Conservation (phyloP, 257 asterid species). For the Coffea canephora region DNA sequence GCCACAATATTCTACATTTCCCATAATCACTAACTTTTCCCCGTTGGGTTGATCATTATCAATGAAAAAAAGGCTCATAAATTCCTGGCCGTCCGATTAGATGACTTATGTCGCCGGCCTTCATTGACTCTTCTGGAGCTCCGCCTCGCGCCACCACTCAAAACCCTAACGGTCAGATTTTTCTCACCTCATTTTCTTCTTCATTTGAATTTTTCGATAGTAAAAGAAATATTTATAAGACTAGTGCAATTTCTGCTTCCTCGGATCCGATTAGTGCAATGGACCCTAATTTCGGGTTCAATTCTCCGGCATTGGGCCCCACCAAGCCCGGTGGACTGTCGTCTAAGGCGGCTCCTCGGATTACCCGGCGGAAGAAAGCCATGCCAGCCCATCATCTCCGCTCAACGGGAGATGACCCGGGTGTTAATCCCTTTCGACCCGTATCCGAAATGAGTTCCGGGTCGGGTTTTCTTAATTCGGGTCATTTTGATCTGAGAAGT, state of each 20-base stretch:
- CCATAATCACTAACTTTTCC: neutral
- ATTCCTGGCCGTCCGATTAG: conserved; percentile 34
- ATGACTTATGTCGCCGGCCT: conserved; percentile 62
- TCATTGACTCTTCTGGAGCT: conserved; percentile 38
- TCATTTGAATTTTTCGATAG: conserved; percentile 20
- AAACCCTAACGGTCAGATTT: conserved; percentile 42
- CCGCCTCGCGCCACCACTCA: conserved; percentile 24
- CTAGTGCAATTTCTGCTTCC: neutral
- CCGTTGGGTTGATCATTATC: conserved; percentile 16
- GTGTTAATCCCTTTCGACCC: conserved; percentile 39
- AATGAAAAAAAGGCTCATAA: neutral
- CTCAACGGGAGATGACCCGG: conserved; percentile 13
- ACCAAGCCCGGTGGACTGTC: conserved; percentile 41
- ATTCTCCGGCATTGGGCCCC: conserved; percentile 51
- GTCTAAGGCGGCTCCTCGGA: conserved; percentile 53
- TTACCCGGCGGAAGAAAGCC: conserved; percentile 63
- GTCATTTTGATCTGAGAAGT: conserved; percentile 23
- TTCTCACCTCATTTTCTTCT: conserved; percentile 16
- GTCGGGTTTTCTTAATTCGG: conserved; percentile 27
- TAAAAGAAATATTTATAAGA: conserved; percentile 1
- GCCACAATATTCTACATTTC: neutral
- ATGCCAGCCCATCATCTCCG: conserved; percentile 40
- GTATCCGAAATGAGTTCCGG: conserved; percentile 24
- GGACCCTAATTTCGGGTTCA: conserved; percentile 66
- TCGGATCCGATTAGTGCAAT: conserved; percentile 22